These are phyloP conservation scores for Trichosanthes truncata DNA, from an alignment of 306 rosid species.

Conservation along the genomic window DNA sequence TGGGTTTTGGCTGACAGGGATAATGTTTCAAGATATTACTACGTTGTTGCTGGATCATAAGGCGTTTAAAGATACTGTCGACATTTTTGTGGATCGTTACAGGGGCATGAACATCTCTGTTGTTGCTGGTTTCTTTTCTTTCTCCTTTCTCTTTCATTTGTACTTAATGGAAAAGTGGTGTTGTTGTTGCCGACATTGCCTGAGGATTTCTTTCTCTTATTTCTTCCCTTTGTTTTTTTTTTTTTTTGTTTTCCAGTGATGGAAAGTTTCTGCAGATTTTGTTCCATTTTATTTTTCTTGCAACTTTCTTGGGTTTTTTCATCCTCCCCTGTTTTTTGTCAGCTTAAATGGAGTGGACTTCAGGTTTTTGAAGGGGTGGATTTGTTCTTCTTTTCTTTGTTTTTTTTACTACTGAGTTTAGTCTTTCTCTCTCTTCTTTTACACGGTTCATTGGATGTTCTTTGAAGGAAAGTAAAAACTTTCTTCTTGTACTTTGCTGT, in stretches of 20 bases:
- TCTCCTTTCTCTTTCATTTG: background rate
- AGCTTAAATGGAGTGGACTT: background rate
- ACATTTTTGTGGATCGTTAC: conserved; percentile 99
- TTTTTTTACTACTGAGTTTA: background rate
- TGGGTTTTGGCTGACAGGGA: conserved; percentile 35
- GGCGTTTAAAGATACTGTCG: conserved; percentile 84
- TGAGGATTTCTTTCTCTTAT: background rate
- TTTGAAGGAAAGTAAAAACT: background rate
- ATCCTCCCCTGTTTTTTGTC: background rate
- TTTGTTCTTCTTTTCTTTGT: background rate
- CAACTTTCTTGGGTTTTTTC: background rate
- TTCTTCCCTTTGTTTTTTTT: background rate
- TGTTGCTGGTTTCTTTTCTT: conserved; percentile 68
- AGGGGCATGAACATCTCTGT: conserved; percentile 91
- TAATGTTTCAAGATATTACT: conserved; percentile 97
- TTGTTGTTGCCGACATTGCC: background rate
- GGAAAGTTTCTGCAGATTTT: background rate
- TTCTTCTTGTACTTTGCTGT: conserved; percentile 12
- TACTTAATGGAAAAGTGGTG: background rate
- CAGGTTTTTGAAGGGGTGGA: background rate
- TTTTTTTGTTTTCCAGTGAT: background rate
- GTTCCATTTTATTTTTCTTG: background rate
- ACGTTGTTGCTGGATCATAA: conserved; percentile 96
- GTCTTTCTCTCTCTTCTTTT: background rate
- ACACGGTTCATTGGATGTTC: background rate